phyloP scores from a whole-genome alignment of 2,329 filamentous ascomycete genomes.

The Ascosphaera apis region DNA sequence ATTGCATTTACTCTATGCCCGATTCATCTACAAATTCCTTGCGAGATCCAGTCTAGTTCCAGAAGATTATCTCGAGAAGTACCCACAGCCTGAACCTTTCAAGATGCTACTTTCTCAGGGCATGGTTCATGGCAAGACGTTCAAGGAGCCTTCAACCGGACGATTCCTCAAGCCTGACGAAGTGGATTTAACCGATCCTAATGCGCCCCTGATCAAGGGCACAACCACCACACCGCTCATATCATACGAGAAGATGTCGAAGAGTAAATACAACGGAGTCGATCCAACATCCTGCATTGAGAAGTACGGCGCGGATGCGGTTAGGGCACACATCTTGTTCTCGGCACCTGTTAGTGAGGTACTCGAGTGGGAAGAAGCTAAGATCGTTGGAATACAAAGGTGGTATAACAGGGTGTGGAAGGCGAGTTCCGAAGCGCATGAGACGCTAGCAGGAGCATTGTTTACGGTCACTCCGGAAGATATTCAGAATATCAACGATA shows the following conservation, averaged over 20 bases:
- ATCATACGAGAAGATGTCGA: slow-evolving; percentile 81
- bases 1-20: slow-evolving; percentile 65
- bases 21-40: slow-evolving; percentile 78
- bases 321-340: slow-evolving; percentile 70
- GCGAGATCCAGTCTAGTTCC: slow-evolving; percentile 26
- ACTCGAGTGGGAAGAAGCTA: slow-evolving; percentile 67
- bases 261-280: slow-evolving; percentile 81
- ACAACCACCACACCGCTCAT: slow-evolving; percentile 36
- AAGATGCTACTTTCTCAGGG: slow-evolving; percentile 64
- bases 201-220: slow-evolving; percentile 35
- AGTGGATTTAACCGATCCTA: slow-evolving; percentile 37
- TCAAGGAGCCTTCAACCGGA: slow-evolving; percentile 48
- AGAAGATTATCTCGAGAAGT: slow-evolving; percentile 8
- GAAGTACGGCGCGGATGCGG: slow-evolving; percentile 61
- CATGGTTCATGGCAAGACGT: slow-evolving; percentile 82
- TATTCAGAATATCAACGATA: slow-evolving; percentile 8
- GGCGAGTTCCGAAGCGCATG: slow-evolving; percentile 22
- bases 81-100: slow-evolving; percentile 46
- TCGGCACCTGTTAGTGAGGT: slow-evolving; percentile 66
- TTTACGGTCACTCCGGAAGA: slow-evolving; percentile 8
- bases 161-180: slow-evolving; percentile 57
- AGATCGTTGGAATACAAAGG: slow-evolving; percentile 58
- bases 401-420: slow-evolving; percentile 52
- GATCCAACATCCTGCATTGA: slow-evolving; percentile 52
- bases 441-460: slow-evolving; percentile 8